Base-by-base conservation (phyloP, 257 asterid genomes). In the Plectranthus barbatus region DNA sequence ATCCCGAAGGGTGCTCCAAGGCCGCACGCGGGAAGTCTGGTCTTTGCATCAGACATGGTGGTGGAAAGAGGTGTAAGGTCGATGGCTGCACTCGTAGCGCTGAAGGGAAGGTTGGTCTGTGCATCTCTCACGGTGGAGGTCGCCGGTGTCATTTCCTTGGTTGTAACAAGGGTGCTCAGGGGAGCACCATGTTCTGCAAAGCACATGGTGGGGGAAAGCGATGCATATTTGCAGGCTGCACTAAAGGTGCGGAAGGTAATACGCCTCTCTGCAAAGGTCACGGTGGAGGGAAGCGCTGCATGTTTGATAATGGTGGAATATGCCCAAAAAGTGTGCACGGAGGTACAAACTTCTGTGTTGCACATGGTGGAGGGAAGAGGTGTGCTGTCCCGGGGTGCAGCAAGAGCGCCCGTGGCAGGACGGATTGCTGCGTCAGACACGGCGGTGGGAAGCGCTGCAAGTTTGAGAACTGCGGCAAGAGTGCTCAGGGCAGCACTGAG, bases 271-370 rank as follows among this genome's bases (percentile, higher is more conserved):
- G 98, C 83, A 91, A 91, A 63, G 98, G 95, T 44, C 98, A 91
- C 45, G 98, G 98, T 9, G 98, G 98, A 1, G 98, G 98, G 20
- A 91, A 88, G 42, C 88, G 98, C 6, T 91, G 98, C 73, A 64
- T 86, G 62, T 86, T 71, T 10, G 95, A 84, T 17, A 95, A 95
- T 3, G 98, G 94, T 2, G 98, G 96, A 53, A 88, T 88, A 36
- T 91, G 98, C 80, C 90, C 98, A 4, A 91, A 86, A 72, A 91
- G 98, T 19, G 97, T 91, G 5, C 98, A 91, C 1, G 98, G 98
- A 18, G 98, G 98, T 14, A 91, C 98, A 3, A 76, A 77, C 33
- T 91, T 76, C 73, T 91, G 98, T 39, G 98, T 91, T 1, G 97
- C 97, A 0, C 97, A 90, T 17, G 97, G 97, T 1, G 97, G 98